These are phyloP conservation scores for Solioccasus polychromus DNA, from an alignment of 768 basidiomycete genomes.

Conservation along the genomic window DNA sequence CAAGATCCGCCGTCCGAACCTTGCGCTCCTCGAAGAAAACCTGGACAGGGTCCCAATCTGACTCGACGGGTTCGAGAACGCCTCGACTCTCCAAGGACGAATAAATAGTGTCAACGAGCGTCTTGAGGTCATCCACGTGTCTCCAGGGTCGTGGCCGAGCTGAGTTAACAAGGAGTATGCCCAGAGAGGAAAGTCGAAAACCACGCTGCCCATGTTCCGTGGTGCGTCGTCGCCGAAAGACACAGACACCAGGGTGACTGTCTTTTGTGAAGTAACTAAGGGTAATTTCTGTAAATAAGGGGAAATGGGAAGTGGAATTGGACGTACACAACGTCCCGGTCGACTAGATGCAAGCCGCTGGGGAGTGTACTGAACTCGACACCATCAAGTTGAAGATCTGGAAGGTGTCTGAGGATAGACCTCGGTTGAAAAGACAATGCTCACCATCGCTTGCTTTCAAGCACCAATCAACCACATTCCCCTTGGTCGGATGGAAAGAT, in stretches of 20 bases:
- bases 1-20: slow-evolving; percentile 46
- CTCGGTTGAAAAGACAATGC: slow-evolving; percentile 9
- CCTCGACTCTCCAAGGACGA: slow-evolving; percentile 46
- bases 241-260: slow-evolving; percentile 64
- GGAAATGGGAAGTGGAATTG: not conserved
- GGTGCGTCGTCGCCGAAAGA: slow-evolving; percentile 70
- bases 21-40: slow-evolving; percentile 66
- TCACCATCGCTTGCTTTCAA: slow-evolving; percentile 66
- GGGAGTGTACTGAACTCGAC: slow-evolving; percentile 82
- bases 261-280: slow-evolving; percentile 72
- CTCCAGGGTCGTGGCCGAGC: slow-evolving; percentile 70
- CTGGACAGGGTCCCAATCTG: slow-evolving; percentile 61
- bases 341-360: slow-evolving; percentile 77
- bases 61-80: slow-evolving; percentile 46
- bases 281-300: slow-evolving; percentile 9
- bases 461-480: slow-evolving; percentile 79
- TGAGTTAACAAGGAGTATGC: slow-evolving; percentile 67
- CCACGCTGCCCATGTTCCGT: slow-evolving; percentile 73
- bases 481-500: slow-evolving; percentile 81
- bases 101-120: slow-evolving; percentile 55
- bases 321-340: slow-evolving; percentile 74
- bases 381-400: slow-evolving; percentile 65
- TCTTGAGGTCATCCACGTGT: slow-evolving; percentile 63
- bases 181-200: slow-evolving; percentile 75
- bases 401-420: not conserved